A percentile compares a stretch with the other conserved stretches of the same genome.
Conservation (phyloP, 192 early-diverging fungal species). For the Coemansia sp. region DNA sequence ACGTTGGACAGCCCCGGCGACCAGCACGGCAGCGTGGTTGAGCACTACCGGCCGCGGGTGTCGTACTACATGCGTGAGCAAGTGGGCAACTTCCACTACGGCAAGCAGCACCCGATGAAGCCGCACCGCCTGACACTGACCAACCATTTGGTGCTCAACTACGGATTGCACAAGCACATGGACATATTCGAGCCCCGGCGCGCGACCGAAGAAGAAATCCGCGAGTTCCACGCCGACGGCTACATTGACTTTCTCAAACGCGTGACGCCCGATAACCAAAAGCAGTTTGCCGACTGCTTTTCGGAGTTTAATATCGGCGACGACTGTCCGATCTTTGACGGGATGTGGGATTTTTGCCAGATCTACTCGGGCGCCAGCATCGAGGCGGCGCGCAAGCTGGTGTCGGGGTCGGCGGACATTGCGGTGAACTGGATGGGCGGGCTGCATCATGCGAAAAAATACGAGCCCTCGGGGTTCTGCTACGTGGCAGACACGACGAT, state of each 20-base stretch:
- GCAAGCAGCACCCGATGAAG: conserved; percentile 77
- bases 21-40: conserved; percentile 11
- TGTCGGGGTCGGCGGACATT: conserved; percentile 78
- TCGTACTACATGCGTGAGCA: conserved; percentile 74
- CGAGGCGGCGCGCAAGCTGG: conserved; percentile 82
- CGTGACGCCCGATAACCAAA: conserved; percentile 70
- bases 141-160: conserved; percentile 89
- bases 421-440: conserved; percentile 93
- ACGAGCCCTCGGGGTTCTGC: conserved; percentile 89
- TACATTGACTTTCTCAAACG: conserved; percentile 95
- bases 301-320: conserved; percentile 88
- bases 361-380: conserved; percentile 93
- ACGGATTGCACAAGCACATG: conserved; percentile 88
- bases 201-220: conserved; percentile 86
- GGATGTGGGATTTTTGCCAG: conserved; percentile 92
- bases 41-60: conserved; percentile 62
- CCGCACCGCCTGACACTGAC: conserved; percentile 92
- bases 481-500: conserved; percentile 95
- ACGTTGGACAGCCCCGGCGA: background rate
- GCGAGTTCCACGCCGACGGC: conserved; percentile 90
- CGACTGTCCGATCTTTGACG: conserved; percentile 97
- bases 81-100: conserved; percentile 80
- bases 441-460: conserved; percentile 77
- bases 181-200: conserved; percentile 78
- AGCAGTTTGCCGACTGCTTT: conserved; percentile 54